Conservation (phyloP, 192 early-diverging fungal genomes). For the Coemansia nantahalensis region DNA sequence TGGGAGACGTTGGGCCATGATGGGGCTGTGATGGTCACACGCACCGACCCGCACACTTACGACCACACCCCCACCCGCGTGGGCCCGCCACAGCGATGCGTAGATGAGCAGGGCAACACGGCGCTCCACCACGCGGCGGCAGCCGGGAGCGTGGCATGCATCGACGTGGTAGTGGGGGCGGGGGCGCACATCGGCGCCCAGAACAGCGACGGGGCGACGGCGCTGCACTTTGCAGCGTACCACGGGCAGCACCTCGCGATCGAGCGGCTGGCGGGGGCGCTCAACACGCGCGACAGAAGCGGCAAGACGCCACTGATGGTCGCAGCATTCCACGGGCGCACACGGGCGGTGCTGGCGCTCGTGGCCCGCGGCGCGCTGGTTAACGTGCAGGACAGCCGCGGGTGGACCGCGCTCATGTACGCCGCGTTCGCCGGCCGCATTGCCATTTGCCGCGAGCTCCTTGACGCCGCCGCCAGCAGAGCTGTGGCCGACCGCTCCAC, state of each 20-base stretch:
- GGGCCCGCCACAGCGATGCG: too few species aligned
- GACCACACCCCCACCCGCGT: too few species aligned
- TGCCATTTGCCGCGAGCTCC: conserved; percentile 44
- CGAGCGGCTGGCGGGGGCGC: conserved; percentile 1
- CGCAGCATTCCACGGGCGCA: conserved; percentile 44
- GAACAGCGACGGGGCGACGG: conserved; percentile 33
- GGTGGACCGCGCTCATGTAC: conserved; percentile 50
- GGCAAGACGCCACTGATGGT: conserved; percentile 48
- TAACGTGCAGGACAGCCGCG: conserved; percentile 27
- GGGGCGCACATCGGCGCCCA: conserved; percentile 1
- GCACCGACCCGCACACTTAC: too few species aligned
- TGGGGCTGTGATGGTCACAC: too few species aligned
- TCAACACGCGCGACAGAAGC: conserved; percentile 14
- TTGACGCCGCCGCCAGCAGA: conserved; percentile 19
- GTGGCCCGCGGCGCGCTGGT: conserved; percentile 12
- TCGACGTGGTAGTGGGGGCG: conserved; percentile 8
- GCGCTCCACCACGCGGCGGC: conserved; percentile 37
- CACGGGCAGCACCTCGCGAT: conserved; percentile 23
- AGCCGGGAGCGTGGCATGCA: conserved; percentile 12
- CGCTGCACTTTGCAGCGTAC: conserved; percentile 41
- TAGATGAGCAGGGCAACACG: conserved; percentile 39
- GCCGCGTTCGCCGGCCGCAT: conserved; percentile 46
- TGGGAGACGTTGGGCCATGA: too few species aligned
- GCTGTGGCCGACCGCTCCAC: conserved; percentile 3
- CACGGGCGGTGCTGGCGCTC: conserved; percentile 16